These are phyloP conservation scores for Sorghum bicolor DNA, from an alignment of 176 grass and related monocot species.

Conservation along the genomic window DNA sequence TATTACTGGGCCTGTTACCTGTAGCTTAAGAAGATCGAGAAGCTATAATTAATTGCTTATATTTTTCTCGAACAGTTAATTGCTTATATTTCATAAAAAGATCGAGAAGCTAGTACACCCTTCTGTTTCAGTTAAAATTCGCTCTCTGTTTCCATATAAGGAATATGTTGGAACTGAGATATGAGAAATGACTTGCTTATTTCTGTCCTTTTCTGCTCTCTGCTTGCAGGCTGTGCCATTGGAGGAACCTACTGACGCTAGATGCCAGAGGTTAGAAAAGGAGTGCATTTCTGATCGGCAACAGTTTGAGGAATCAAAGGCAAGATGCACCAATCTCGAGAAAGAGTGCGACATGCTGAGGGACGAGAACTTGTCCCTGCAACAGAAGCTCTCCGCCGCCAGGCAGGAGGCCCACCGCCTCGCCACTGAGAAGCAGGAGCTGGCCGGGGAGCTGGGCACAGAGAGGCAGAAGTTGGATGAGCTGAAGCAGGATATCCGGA, in stretches of 20 bases:
- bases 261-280: slow-evolving; percentile 37
- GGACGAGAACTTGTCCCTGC: slow-evolving; percentile 46
- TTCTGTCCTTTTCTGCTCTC: not conserved
- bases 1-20: not conserved
- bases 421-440: slow-evolving; percentile 39
- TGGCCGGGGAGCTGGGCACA: slow-evolving; percentile 38
- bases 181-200: not conserved
- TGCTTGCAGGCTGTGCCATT: slow-evolving; percentile 25
- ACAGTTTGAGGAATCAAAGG: slow-evolving; percentile 49
- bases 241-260: slow-evolving; percentile 34
- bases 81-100: not conserved
- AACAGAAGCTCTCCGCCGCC: slow-evolving; percentile 30
- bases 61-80: no score
- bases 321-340: slow-evolving; percentile 41
- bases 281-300: slow-evolving; percentile 42
- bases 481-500: slow-evolving; percentile 67
- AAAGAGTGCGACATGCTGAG: slow-evolving; percentile 40
- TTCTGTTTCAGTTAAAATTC: not conserved
- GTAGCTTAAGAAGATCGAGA: not conserved
- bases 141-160: not conserved
- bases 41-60: not conserved
- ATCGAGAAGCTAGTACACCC: not conserved
- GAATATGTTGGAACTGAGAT: not conserved
- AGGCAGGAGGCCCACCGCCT: slow-evolving; percentile 38
- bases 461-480: slow-evolving; percentile 53